Conservation (phyloP, 345 rosid species). For the Diplotaxis tenuifolia region DNA sequence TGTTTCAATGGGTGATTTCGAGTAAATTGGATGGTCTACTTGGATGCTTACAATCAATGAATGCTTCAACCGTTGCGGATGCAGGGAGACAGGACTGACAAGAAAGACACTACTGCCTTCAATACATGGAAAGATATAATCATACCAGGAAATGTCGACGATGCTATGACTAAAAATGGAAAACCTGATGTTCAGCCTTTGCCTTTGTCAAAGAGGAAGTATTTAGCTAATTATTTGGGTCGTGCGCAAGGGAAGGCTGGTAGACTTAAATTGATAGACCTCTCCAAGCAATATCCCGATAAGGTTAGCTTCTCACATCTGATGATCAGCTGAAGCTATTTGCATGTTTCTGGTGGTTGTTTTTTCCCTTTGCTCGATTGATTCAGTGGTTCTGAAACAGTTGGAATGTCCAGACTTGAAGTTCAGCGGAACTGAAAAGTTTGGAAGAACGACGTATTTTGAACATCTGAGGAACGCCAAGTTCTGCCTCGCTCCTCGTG, state of each 20-base stretch:
- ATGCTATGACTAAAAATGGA: slow-evolving; percentile 69
- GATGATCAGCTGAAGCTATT: background rate
- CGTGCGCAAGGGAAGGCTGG: slow-evolving; percentile 91
- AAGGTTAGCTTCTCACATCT: slow-evolving; percentile 51
- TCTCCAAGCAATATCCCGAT: slow-evolving; percentile 75
- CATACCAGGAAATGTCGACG: slow-evolving; percentile 92
- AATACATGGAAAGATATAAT: slow-evolving; percentile 97
- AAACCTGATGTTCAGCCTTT: slow-evolving; percentile 61
- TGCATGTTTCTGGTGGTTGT: slow-evolving; percentile 8
- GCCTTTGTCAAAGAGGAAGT: slow-evolving; percentile 73
- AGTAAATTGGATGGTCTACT: too few relatives aligned
- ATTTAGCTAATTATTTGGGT: slow-evolving; percentile 87
- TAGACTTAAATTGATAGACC: slow-evolving; percentile 76
- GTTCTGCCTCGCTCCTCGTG: slow-evolving; percentile 96
- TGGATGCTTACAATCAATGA: too few relatives aligned
- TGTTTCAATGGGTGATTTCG: too few relatives aligned
- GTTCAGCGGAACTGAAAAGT: slow-evolving; percentile 81
- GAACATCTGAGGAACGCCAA: slow-evolving; percentile 85
- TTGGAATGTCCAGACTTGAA: slow-evolving; percentile 94
- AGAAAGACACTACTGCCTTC: slow-evolving; percentile 81
- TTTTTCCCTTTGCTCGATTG: background rate
- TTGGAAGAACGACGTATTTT: slow-evolving; percentile 79
- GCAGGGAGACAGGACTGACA: slow-evolving; percentile 97
- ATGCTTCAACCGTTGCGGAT: slow-evolving; percentile 8
- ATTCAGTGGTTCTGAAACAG: slow-evolving; percentile 45